Conservation (phyloP, 1,284 basidiomycete species). For the Golubevia sp. region DNA sequence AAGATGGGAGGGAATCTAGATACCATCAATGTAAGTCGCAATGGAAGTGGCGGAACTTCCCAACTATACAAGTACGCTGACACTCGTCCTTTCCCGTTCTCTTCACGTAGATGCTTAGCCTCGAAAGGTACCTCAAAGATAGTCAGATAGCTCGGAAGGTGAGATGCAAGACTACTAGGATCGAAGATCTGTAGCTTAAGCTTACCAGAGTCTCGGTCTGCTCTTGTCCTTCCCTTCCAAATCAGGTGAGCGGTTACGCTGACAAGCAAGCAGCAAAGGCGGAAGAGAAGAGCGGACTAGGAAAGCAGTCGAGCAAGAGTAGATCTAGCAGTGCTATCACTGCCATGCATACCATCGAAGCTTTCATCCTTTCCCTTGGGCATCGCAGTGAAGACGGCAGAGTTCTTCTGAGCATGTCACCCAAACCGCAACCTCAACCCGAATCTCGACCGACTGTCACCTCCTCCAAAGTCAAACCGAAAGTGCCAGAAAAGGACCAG, state of each 20-base stretch:
- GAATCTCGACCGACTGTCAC: not conserved
- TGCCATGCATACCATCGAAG: slow-evolving; percentile 81
- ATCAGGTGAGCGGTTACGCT: slow-evolving; percentile 78
- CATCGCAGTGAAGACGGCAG: slow-evolving; percentile 77
- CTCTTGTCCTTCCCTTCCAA: not conserved
- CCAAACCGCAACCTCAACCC: slow-evolving; percentile 53
- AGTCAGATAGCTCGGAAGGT: slow-evolving; percentile 75
- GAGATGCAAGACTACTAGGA: slow-evolving; percentile 1
- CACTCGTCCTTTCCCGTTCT: slow-evolving; percentile 56
- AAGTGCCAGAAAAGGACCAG: not conserved
- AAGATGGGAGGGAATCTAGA: slow-evolving; percentile 73
- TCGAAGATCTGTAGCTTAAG: slow-evolving; percentile 2
- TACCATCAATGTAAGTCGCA: slow-evolving; percentile 70
- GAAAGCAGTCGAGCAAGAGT: slow-evolving; percentile 14
- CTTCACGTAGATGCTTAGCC: slow-evolving; percentile 65
- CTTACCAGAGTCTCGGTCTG: not conserved
- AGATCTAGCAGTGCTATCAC: slow-evolving; percentile 66
- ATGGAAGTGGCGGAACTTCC: not conserved
- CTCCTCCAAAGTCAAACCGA: slow-evolving; percentile 1
- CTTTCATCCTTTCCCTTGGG: slow-evolving; percentile 80
- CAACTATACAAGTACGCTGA: not conserved
- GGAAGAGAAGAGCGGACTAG: slow-evolving; percentile 61
- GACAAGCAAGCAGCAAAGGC: slow-evolving; percentile 71
- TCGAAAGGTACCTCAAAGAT: slow-evolving; percentile 79
- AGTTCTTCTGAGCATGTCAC: slow-evolving; percentile 56